Conservation (phyloP, 2,329 filamentous ascomycete genomes). For the Arthroderma sp. region DNA sequence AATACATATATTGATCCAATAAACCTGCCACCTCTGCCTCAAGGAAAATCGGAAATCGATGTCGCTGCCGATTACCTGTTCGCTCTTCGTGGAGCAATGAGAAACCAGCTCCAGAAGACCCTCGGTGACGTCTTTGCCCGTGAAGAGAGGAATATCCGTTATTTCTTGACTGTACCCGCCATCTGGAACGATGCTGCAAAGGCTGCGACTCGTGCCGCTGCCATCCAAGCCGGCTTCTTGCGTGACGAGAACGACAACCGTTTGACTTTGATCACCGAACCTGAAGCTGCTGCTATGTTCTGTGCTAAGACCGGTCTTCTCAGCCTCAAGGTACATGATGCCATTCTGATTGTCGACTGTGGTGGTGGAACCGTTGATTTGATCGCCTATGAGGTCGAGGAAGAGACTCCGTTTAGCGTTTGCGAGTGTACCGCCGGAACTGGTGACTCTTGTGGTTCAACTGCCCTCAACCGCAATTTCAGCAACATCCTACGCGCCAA, state of each 20-base stretch:
- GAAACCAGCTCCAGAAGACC: slow-evolving; percentile 88
- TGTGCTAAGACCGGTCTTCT: slow-evolving; percentile 93
- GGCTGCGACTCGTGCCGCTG: slow-evolving; percentile 85
- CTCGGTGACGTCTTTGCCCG: slow-evolving; percentile 94
- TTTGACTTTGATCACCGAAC: slow-evolving; percentile 86
- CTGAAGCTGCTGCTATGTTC: slow-evolving; percentile 92
- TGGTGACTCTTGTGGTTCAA: slow-evolving; percentile 96
- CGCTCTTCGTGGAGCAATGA: slow-evolving; percentile 94
- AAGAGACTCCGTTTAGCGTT: slow-evolving; percentile 92
- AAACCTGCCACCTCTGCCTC: slow-evolving; percentile 91
- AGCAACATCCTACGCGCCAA: slow-evolving; percentile 96
- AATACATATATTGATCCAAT: slow-evolving; percentile 99
- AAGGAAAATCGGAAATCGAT: slow-evolving; percentile 97
- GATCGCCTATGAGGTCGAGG: slow-evolving; percentile 97
- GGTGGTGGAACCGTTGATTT: slow-evolving; percentile 97
- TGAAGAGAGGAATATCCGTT: slow-evolving; percentile 94
- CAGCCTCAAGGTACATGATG: slow-evolving; percentile 95
- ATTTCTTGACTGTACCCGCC: slow-evolving; percentile 95
- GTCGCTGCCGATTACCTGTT: slow-evolving; percentile 99
- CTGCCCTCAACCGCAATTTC: slow-evolving; percentile 92
- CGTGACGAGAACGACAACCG: slow-evolving; percentile 96
- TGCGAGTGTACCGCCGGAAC: slow-evolving; percentile 95
- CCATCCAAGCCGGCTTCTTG: slow-evolving; percentile 92
- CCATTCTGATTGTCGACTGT: slow-evolving; percentile 95
- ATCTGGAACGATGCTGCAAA: slow-evolving; percentile 99